phyloP scores from a whole-genome alignment of 2,329 filamentous ascomycete genomes.

The Aspergillus sp. region DNA sequence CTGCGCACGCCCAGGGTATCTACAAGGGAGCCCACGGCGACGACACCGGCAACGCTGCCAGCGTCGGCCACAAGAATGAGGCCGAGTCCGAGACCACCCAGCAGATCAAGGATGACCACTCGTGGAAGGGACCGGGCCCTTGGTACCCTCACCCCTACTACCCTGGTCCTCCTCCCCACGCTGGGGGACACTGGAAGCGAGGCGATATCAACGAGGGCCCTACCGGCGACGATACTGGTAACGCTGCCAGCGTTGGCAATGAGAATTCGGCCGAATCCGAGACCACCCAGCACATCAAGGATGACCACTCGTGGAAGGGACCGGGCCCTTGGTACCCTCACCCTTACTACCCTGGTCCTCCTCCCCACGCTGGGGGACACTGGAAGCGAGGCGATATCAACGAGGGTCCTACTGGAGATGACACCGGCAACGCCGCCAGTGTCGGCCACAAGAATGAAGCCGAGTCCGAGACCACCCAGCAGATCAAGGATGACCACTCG shows the following conservation, averaged over 20 bases:
- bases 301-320: neutral
- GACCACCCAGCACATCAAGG: neutral
- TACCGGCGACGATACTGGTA: slow-evolving; percentile 3
- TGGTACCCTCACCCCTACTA: too few species aligned
- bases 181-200: neutral
- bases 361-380: neutral
- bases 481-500: slow-evolving; percentile 6
- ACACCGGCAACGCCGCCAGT: slow-evolving; percentile 1
- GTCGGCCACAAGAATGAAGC: neutral
- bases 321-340: too few species aligned
- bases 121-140: neutral
- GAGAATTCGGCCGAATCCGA: neutral
- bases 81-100: neutral
- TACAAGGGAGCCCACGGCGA: slow-evolving; percentile 2
- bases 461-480: neutral
- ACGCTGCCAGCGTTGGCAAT: neutral
- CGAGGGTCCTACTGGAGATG: slow-evolving; percentile 1
- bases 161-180: neutral
- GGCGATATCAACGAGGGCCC: slow-evolving; percentile 8
- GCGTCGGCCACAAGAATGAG: neutral
- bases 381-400: neutral
- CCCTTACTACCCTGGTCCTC: too few species aligned
- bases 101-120: slow-evolving; percentile 1
- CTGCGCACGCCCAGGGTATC: slow-evolving; percentile 24
- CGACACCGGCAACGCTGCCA: slow-evolving; percentile 7